Percentiles rank a stretch among this genome's conserved stretches.
phyloP scores from a whole-genome alignment of 768 basidiomycete genomes.

The Jaapia argillacea region DNA sequence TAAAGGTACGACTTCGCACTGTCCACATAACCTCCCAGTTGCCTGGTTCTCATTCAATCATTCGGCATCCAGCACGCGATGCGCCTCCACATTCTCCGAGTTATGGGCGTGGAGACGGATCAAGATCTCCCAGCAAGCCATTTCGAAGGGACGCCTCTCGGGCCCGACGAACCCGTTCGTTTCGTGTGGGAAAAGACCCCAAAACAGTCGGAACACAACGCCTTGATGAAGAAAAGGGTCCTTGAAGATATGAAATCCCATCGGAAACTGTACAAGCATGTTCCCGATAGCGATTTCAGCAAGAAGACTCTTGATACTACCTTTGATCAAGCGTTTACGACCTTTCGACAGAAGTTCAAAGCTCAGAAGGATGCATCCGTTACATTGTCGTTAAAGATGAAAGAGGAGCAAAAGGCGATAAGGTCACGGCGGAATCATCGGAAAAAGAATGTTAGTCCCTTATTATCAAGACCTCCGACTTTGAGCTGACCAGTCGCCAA shows the following conservation, averaged over 20 bases:
- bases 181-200: conserved; percentile 77
- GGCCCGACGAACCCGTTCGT: conserved; percentile 45
- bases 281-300: conserved; percentile 54
- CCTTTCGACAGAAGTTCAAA: conserved; percentile 57
- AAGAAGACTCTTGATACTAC: conserved; percentile 49
- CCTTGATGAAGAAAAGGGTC: conserved; percentile 57
- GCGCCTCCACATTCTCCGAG: conserved; percentile 50
- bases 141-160: conserved; percentile 37
- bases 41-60: too few species aligned
- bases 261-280: conserved; percentile 48
- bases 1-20: conserved; percentile 37
- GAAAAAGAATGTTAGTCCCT: conserved; percentile 46
- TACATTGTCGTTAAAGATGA: conserved; percentile 33
- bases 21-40: neutral
- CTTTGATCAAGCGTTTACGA: conserved; percentile 66
- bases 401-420: conserved; percentile 54
- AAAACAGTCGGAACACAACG: conserved; percentile 66
- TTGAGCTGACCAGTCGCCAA: conserved; percentile 1
- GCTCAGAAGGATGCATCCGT: conserved; percentile 40
- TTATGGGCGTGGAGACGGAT: conserved; percentile 48
- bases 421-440: conserved; percentile 50
- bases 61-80: conserved; percentile 62
- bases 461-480: conserved; percentile 1
- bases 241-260: conserved; percentile 49
- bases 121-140: conserved; percentile 55